Percentiles rank a stretch among this genome's conserved stretches.
phyloP scores from a whole-genome alignment of 805 yeast genomes.

The Cyberlindnera japonica region DNA sequence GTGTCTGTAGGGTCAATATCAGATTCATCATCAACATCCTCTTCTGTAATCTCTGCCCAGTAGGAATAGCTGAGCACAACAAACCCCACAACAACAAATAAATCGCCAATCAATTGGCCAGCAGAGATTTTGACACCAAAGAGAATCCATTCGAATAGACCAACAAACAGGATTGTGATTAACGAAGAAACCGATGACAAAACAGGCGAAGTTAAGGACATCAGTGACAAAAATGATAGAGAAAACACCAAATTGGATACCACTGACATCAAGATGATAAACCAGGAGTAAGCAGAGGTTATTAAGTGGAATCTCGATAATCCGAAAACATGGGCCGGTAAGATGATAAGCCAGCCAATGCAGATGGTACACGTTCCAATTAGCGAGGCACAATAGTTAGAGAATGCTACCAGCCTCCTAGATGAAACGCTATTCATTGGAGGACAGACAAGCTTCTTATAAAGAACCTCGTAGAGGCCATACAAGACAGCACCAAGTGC shows the following conservation, averaged over 20 bases:
- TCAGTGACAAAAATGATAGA: conserved; percentile 66
- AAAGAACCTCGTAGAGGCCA: conserved; percentile 80
- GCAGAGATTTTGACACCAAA: conserved; percentile 54
- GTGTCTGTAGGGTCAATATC: conserved; percentile 22
- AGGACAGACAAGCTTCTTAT: conserved; percentile 73
- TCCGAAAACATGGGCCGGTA: conserved; percentile 49
- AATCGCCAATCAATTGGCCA: conserved; percentile 65
- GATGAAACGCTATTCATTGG: conserved; percentile 59
- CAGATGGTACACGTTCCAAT: conserved; percentile 57
- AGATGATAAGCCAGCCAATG: conserved; percentile 45
- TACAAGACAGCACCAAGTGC: conserved; percentile 71
- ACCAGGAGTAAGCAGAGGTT: conserved; percentile 36
- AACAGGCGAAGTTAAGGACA: conserved; percentile 85
- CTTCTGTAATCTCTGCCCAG: conserved; percentile 57
- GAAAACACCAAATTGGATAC: conserved; percentile 64
- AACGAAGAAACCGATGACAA: conserved; percentile 66
- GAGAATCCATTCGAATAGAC: conserved; percentile 66
- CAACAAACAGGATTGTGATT: conserved; percentile 76
- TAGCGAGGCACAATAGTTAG: conserved; percentile 68
- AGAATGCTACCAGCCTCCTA: conserved; percentile 73
- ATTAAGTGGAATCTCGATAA: conserved; percentile 58
- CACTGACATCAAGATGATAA: conserved; percentile 48
- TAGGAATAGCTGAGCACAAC: conserved; percentile 58
- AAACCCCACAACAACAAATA: conserved; percentile 68
- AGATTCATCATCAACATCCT: conserved; percentile 35